Percentiles rank a stretch among this genome's conserved stretches.
Evolutionary conservation across 208 protist species (phyloP).

Genomic region (Wallacemonas sp.): DNA sequence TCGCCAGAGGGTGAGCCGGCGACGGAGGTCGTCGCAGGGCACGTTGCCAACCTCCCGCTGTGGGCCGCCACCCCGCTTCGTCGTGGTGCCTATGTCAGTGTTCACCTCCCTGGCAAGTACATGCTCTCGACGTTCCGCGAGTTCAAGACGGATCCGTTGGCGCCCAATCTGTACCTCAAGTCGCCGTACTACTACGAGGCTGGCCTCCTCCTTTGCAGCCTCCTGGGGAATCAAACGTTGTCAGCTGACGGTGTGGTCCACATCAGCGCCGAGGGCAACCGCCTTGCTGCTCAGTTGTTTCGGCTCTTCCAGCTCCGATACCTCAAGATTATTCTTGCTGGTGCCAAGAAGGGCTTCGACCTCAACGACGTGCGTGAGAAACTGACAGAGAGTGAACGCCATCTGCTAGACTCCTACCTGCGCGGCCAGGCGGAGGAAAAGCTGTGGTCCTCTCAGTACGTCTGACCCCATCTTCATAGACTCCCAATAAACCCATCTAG

Average conservation of each 20-base stretch:
- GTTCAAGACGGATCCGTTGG: constrained; percentile 77
- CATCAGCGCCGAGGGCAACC: constrained; percentile 55
- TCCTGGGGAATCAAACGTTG: constrained; percentile 47
- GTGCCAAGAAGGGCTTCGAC: constrained; percentile 73
- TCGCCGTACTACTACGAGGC: constrained; percentile 74
- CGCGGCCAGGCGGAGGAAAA: constrained; percentile 41
- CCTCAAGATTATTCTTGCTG: constrained; percentile 63
- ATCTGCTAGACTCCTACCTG: constrained; percentile 55
- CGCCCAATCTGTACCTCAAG: constrained; percentile 55
- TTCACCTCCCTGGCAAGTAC: constrained; percentile 52
- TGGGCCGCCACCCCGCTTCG: constrained; percentile 66
- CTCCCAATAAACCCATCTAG: no score
- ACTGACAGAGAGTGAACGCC: constrained; percentile 61
- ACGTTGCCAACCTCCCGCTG: constrained; percentile 50
- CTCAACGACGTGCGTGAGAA: constrained; percentile 68
- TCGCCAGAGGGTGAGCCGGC: constrained; percentile 42
- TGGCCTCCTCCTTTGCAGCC: constrained; percentile 49
- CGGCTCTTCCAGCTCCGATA: constrained; percentile 76
- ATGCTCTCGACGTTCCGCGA: constrained; percentile 67
- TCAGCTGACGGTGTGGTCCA: constrained; percentile 14
- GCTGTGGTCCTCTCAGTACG: constrained; percentile 36
- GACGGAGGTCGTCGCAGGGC: constrained; percentile 48
- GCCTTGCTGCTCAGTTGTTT: constrained; percentile 73
- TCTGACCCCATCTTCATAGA: not conserved
- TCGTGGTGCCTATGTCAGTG: constrained; percentile 42